Conservation (phyloP, 257 asterid species). For the Nicotiana knightiana region DNA sequence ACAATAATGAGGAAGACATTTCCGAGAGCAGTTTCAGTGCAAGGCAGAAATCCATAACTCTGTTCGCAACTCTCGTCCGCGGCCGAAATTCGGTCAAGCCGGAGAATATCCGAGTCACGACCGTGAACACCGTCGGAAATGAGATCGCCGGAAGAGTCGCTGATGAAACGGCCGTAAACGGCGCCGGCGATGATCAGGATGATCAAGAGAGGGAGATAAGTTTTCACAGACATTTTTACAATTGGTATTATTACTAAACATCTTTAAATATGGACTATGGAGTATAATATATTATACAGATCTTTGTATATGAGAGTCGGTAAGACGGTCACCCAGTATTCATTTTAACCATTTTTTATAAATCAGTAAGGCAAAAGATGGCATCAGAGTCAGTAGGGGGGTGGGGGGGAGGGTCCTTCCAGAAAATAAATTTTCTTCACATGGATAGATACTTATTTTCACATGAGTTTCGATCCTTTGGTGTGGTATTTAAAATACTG, state of each 20-base stretch:
- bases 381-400: too few relatives aligned
- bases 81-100: slow-evolving; percentile 14
- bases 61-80: slow-evolving; percentile 66
- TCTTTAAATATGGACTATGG: too few relatives aligned
- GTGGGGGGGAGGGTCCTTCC: too few relatives aligned
- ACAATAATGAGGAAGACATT: slow-evolving; percentile 58
- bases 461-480: too few relatives aligned
- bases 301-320: not conserved
- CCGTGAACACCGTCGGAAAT: slow-evolving; percentile 40
- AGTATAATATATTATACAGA: too few relatives aligned
- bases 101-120: slow-evolving; percentile 17
- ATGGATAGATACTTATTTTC: too few relatives aligned
- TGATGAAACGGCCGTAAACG: not conserved
- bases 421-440: too few relatives aligned
- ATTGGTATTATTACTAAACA: not conserved
- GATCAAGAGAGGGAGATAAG: not conserved
- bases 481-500: too few relatives aligned
- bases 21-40: slow-evolving; percentile 66
- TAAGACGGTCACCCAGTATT: too few relatives aligned
- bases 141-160: slow-evolving; percentile 30
- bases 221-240: not conserved
- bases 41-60: slow-evolving; percentile 84
- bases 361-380: too few relatives aligned
- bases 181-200: not conserved
- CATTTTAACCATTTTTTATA: too few relatives aligned